phyloP scores from a whole-genome alignment of 805 yeast genomes.

The Torulaspora maleeae region DNA sequence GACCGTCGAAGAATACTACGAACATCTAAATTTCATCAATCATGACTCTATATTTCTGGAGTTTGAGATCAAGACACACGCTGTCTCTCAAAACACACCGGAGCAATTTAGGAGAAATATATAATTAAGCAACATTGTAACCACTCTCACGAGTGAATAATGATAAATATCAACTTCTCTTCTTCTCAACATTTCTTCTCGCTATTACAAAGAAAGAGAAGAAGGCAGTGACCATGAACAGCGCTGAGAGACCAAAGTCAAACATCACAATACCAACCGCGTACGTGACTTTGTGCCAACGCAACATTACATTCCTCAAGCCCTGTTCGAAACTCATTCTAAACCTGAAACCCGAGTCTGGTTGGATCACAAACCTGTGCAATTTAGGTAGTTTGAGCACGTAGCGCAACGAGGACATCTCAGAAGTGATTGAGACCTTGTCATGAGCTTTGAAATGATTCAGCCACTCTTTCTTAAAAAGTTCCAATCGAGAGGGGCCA shows the following conservation, averaged over 20 bases:
- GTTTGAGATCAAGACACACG: constrained; percentile 19
- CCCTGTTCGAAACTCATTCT: constrained; percentile 30
- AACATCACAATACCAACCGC: constrained; percentile 23
- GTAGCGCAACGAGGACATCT: constrained; percentile 1
- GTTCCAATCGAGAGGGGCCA: constrained; percentile 15
- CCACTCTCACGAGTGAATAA: neutral
- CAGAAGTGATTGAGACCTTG: constrained; percentile 10
- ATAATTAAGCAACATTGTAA: neutral
- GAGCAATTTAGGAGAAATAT: constrained; percentile 2
- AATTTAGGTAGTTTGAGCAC: constrained; percentile 5
- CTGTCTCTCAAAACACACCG: neutral
- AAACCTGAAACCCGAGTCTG: constrained; percentile 22
- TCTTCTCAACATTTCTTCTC: constrained; percentile 1
- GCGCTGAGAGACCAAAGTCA: constrained; percentile 13
- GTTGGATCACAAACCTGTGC: constrained; percentile 15
- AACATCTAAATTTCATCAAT: constrained; percentile 21
- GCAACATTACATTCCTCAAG: constrained; percentile 30
- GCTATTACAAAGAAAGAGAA: constrained; percentile 16
- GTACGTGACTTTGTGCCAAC: constrained; percentile 24
- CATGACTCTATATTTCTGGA: constrained; percentile 22
- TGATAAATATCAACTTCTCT: neutral
- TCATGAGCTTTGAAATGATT: constrained; percentile 22
- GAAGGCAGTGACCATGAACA: constrained; percentile 20
- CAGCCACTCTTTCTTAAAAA: constrained; percentile 23
- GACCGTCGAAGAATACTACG: constrained; percentile 27